Conservation (phyloP, 2,329 filamentous ascomycete species). For the Ascochyta clinopodiicola region DNA sequence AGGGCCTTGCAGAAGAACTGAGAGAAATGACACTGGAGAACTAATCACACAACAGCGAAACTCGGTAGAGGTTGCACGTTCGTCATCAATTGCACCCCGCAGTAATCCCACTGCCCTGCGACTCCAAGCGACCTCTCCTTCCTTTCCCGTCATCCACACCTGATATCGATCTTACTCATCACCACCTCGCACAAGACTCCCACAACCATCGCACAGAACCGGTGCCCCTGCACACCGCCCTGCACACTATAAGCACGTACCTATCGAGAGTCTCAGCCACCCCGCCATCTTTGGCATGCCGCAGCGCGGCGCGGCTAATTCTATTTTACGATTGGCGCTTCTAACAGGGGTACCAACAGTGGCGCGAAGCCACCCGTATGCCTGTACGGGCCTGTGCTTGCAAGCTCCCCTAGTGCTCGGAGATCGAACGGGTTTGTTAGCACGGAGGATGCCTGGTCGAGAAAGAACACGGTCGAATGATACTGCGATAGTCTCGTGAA, state of each 20-base stretch:
- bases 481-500: background rate
- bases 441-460: background rate
- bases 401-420: background rate
- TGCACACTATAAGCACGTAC: constrained; percentile 14
- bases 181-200: constrained; percentile 3
- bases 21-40: background rate
- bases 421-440: background rate
- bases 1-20: background rate
- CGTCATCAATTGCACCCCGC: background rate
- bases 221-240: constrained; percentile 1
- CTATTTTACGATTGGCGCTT: constrained; percentile 15
- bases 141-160: background rate
- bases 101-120: background rate
- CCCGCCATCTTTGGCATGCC: constrained; percentile 2
- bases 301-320: constrained; percentile 5
- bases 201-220: constrained; percentile 5
- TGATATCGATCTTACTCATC: constrained; percentile 6
- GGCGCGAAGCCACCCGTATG: constrained; percentile 12
- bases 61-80: background rate
- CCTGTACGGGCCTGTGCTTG: constrained; percentile 5
- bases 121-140: background rate
- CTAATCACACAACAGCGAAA: background rate
- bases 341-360: background rate
- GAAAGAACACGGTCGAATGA: background rate
- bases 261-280: constrained; percentile 19